phyloP scores from a whole-genome alignment of 805 yeast genomes.

The Kuraishia piskuri region DNA sequence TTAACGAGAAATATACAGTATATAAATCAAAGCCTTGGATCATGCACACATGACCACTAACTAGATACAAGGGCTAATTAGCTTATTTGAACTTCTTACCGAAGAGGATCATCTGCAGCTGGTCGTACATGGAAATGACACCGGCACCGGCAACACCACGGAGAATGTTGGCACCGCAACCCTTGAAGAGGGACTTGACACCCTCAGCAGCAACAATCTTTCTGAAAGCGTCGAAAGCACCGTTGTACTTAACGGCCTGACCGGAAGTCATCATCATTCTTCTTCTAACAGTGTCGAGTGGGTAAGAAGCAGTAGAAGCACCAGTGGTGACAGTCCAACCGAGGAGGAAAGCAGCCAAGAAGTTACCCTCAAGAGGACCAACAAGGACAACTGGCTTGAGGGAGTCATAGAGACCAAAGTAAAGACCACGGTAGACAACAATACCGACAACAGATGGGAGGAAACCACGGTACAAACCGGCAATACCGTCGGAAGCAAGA shows the following conservation, averaged over 20 bases:
- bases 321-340: slow-evolving; percentile 98
- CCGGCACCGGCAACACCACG: slow-evolving; percentile 99
- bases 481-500: slow-evolving; percentile 90
- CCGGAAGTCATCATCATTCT: slow-evolving; percentile 99
- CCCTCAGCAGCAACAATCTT: slow-evolving; percentile 96
- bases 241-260: slow-evolving; percentile 93
- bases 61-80: slow-evolving; percentile 7
- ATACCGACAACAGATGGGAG: slow-evolving; percentile 97
- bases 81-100: slow-evolving; percentile 87
- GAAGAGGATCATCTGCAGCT: slow-evolving; percentile 87
- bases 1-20: neutral
- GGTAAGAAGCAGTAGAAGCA: slow-evolving; percentile 98
- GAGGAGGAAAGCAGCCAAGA: slow-evolving; percentile 90
- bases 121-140: slow-evolving; percentile 97
- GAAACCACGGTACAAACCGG: slow-evolving; percentile 99
- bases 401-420: slow-evolving; percentile 97
- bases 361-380: slow-evolving; percentile 91
- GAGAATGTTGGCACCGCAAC: slow-evolving; percentile 99
- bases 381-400: slow-evolving; percentile 89
- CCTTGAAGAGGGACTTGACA: slow-evolving; percentile 88
- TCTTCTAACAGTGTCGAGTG: slow-evolving; percentile 98
- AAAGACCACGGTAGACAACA: slow-evolving; percentile 97
- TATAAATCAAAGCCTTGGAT: neutral
- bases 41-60: neutral
- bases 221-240: slow-evolving; percentile 89